Conservation (phyloP, 768 basidiomycete species). For the Leccinum subgranulosum region DNA sequence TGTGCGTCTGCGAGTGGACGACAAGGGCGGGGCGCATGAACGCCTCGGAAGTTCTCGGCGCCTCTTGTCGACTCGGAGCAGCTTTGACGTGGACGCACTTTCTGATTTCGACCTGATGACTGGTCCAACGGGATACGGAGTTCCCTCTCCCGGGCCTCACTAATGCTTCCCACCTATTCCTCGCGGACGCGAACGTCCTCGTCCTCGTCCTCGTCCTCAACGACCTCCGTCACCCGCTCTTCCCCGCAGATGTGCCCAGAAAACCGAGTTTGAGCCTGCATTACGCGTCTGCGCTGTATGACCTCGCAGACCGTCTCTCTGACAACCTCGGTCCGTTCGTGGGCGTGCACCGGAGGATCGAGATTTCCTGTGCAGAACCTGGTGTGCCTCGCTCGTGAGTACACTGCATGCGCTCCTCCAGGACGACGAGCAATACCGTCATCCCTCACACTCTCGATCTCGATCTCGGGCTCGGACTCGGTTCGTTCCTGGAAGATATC, state of each 20-base stretch:
- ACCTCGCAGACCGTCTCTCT: conserved; percentile 38
- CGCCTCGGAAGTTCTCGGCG: background rate
- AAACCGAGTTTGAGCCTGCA: conserved; percentile 23
- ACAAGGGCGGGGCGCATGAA: no score
- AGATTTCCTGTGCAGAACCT: conserved; percentile 44
- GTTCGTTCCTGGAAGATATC: no score
- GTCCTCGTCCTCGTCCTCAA: conserved; percentile 54
- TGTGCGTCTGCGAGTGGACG: no score
- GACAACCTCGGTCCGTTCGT: conserved; percentile 39
- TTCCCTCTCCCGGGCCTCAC: conserved; percentile 10
- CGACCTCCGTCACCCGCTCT: conserved; percentile 47
- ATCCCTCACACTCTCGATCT: conserved; percentile 17
- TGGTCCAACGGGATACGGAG: conserved; percentile 6
- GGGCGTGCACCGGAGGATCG: conserved; percentile 58
- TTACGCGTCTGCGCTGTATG: conserved; percentile 43
- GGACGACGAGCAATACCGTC: conserved; percentile 20
- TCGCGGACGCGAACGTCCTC: conserved; percentile 40
- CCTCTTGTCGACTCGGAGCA: conserved; percentile 18
- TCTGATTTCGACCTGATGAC: conserved; percentile 8
- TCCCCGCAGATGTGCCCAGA: conserved; percentile 13
- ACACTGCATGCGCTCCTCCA: conserved; percentile 37
- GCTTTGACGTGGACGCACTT: background rate
- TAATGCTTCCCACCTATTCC: conserved; percentile 12
- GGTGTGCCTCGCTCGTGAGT: conserved; percentile 43
- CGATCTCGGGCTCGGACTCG: no score